Base-by-base conservation (phyloP, 208 protist species). In the Balamuthia mandrillaris region DNA sequence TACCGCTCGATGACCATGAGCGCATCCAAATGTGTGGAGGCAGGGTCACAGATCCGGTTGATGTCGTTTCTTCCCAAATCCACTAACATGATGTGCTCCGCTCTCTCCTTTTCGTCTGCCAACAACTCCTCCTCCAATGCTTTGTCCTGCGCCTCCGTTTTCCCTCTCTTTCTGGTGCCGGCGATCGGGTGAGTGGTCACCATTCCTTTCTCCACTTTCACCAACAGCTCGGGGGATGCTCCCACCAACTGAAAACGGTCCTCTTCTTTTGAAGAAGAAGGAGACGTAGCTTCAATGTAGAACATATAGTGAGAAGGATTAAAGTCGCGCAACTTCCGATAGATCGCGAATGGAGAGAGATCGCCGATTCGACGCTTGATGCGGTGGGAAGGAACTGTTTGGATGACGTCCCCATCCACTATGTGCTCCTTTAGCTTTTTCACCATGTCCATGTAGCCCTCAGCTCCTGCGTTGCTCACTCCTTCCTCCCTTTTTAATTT, bases 291-390 rank as follows among this genome's bases (percentile, higher is more conserved):
- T 12, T 91, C 52, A 24, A 91, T 42, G 74, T 87, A 93, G 61
- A 93, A 91, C 85, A 90, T 93, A 56, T 93, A 93, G 24, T 84
- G 88, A 2, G 86, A 91, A 0, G 90, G 88, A 47, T 93, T 93
- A 16, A 91, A 52, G 39, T 18, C 83, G 51, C 88, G 79, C 0
- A 93, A 72, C 14, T 90, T 65, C n/a, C 85, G 86, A 52, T 93
- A 93, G 33, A 91, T 75, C 61, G 91, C 88, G 56, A 91, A 91
- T 31, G 88, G 88, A 29, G 89, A 63, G 29, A 88, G 56, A 74
- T 41, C 12, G 0, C 52, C 52, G 52, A 84, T 68, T 41, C 70
- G 29, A 39, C 77, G 60, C 29, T 47, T 56, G 54, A 84, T 77
- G 31, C 42, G 60, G 39, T 56, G 45, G n/a, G 84, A 87, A 51